Conservation (phyloP, 2,329 filamentous ascomycete species). For the Karstenula rhodostoma region DNA sequence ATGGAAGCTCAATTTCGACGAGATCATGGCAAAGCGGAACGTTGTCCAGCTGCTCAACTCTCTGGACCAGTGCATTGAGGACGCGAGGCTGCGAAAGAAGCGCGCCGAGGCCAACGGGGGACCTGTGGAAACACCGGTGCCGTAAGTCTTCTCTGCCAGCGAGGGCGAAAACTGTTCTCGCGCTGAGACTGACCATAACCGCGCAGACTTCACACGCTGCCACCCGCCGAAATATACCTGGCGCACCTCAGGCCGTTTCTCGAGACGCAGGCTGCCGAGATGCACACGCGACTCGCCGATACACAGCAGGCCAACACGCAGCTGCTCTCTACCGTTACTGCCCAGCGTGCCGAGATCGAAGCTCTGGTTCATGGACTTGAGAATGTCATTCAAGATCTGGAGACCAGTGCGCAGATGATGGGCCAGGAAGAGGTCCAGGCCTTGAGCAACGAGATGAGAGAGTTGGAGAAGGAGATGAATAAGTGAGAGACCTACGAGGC, state of each 20-base stretch:
- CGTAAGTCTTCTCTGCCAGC: conserved; percentile 51
- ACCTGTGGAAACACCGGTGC: conserved; percentile 47
- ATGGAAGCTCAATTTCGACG: conserved; percentile 67
- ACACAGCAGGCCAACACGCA: conserved; percentile 63
- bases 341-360: conserved; percentile 66
- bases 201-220: conserved; percentile 64
- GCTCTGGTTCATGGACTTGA: conserved; percentile 63
- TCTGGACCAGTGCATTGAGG: conserved; percentile 66
- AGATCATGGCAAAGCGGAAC: conserved; percentile 63
- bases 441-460: conserved; percentile 44
- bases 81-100: conserved; percentile 63
- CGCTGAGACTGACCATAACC: conserved; percentile 17
- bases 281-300: conserved; percentile 59
- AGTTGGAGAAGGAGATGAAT: conserved; percentile 47
- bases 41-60: conserved; percentile 67
- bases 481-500: conserved; percentile 25
- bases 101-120: conserved; percentile 49
- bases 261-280: conserved; percentile 56
- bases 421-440: conserved; percentile 48
- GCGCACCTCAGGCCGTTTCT: conserved; percentile 68
- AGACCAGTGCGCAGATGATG: conserved; percentile 57
- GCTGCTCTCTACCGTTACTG: conserved; percentile 59
- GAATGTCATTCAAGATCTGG: conserved; percentile 64
- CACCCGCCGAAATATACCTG: conserved; percentile 63
- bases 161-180: background rate